A percentile compares a stretch with the other conserved stretches of the same genome.
Evolutionary conservation across 306 rosid genomes (phyloP).

Genomic region (Lathyrus tuberosus): DNA sequence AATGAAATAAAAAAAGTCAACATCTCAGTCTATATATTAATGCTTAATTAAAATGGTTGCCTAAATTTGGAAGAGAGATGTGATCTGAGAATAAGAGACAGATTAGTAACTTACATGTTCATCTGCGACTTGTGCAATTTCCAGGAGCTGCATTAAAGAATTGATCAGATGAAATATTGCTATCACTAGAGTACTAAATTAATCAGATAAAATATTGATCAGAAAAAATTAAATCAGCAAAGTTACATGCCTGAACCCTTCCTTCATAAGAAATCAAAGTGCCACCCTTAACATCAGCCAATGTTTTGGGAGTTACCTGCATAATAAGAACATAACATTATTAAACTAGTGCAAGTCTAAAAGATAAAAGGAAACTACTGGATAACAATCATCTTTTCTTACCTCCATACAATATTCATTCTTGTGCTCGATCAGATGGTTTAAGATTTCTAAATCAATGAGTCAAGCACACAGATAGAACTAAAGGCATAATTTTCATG

Average conservation of each 20-base stretch:
- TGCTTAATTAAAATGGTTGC: background rate
- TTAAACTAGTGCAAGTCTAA: conserved; percentile 28
- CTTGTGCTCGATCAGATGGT: conserved; percentile 64
- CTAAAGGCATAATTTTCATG: conserved; percentile 34
- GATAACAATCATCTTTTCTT: conserved; percentile 23
- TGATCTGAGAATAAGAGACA: conserved; percentile 27
- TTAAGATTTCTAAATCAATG: conserved; percentile 51
- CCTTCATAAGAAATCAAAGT: conserved; percentile 96
- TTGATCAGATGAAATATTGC: conserved; percentile 26
- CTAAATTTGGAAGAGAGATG: background rate
- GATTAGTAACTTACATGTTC: conserved; percentile 70
- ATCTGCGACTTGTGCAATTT: conserved; percentile 97
- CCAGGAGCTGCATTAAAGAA: conserved; percentile 79
- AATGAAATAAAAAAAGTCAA: background rate
- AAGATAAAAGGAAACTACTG: conserved; percentile 13
- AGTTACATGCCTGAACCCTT: conserved; percentile 44
- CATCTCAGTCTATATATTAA: background rate
- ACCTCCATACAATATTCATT: conserved; percentile 99
- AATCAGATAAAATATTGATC: conserved; percentile 22
- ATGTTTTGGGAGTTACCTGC: conserved; percentile 63
- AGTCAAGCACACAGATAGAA: conserved; percentile 65
- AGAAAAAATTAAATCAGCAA: conserved; percentile 28
- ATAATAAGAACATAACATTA: conserved; percentile 11
- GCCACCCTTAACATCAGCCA: conserved; percentile 99
- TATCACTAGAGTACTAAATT: conserved; percentile 21